phyloP scores from a whole-genome alignment of 2,329 filamentous ascomycete genomes.

The Claviceps humidiphila region DNA sequence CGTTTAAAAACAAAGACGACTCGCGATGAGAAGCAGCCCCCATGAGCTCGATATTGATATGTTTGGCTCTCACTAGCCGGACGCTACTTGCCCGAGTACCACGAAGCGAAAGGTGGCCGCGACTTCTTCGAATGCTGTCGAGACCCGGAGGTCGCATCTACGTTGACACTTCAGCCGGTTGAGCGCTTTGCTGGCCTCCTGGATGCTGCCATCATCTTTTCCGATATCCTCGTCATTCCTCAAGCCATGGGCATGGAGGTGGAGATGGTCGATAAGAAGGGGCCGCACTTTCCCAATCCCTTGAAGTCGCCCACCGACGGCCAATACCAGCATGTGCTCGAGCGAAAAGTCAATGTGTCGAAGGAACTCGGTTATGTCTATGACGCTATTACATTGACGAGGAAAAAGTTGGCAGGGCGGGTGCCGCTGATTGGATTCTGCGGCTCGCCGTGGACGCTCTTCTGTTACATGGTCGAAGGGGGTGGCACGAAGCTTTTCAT shows the following conservation, averaged over 20 bases:
- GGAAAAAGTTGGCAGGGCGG: constrained; percentile 72
- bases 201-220: constrained; percentile 97
- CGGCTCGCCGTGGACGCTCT: constrained; percentile 88
- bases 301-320: constrained; percentile 65
- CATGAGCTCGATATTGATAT: too few relatives aligned
- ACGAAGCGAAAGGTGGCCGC: constrained; percentile 75
- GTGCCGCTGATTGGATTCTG: constrained; percentile 95
- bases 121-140: constrained; percentile 99
- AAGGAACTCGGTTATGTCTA: constrained; percentile 88
- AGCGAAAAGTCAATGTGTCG: constrained; percentile 68
- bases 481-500: constrained; percentile 92
- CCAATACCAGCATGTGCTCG: constrained; percentile 69
- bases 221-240: constrained; percentile 92
- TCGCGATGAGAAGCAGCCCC: not conserved
- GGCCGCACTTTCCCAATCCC: constrained; percentile 83
- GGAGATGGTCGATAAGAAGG: constrained; percentile 96
- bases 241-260: constrained; percentile 98
- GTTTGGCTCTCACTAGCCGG: constrained; percentile 47
- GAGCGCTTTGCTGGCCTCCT: constrained; percentile 83
- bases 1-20: constrained; percentile 9
- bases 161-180: constrained; percentile 85
- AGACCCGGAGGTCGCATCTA: constrained; percentile 81
- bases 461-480: constrained; percentile 99
- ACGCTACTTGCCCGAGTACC: constrained; percentile 94
- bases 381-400: constrained; percentile 81